Percentiles rank a stretch among this genome's conserved stretches.
Conservation (phyloP, 2,329 filamentous ascomycete genomes). For the Colletotrichum euphorbiae region DNA sequence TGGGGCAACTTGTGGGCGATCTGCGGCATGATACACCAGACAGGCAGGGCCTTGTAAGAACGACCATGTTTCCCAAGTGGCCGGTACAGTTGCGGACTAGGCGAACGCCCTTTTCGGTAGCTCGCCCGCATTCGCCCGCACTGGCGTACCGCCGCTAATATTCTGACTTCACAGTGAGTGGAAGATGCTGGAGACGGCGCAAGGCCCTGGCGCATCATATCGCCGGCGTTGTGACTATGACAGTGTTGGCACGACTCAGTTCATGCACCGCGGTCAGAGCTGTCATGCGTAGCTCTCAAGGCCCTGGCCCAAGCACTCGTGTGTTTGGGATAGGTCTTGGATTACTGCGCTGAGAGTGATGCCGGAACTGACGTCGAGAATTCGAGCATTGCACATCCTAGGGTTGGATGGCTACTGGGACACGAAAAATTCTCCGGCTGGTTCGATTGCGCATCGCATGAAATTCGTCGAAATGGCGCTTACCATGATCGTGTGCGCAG, state of each 20-base stretch:
- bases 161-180: conserved; percentile 9
- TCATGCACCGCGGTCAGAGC: conserved; percentile 8
- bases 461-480: conserved; percentile 43
- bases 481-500: conserved; percentile 35
- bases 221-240: conserved; percentile 27
- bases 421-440: conserved; percentile 44
- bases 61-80: conserved; percentile 33
- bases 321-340: conserved; percentile 8
- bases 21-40: conserved; percentile 28
- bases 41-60: conserved; percentile 24
- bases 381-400: background rate
- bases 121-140: conserved; percentile 1
- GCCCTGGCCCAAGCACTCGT: background rate
- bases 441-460: conserved; percentile 46
- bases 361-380: background rate
- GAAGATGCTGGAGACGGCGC: background rate
- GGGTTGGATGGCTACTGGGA: conserved; percentile 4
- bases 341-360: conserved; percentile 4
- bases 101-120: conserved; percentile 31
- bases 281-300: conserved; percentile 1
- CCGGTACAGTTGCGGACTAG: conserved; percentile 29
- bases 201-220: conserved; percentile 11
- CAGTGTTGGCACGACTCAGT: conserved; percentile 22
- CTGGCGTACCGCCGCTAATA: conserved; percentile 4
- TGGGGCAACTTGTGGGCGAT: conserved; percentile 15